phyloP scores from a whole-genome alignment of 164 flowering plant genomes.

The Platanus orientalis region DNA sequence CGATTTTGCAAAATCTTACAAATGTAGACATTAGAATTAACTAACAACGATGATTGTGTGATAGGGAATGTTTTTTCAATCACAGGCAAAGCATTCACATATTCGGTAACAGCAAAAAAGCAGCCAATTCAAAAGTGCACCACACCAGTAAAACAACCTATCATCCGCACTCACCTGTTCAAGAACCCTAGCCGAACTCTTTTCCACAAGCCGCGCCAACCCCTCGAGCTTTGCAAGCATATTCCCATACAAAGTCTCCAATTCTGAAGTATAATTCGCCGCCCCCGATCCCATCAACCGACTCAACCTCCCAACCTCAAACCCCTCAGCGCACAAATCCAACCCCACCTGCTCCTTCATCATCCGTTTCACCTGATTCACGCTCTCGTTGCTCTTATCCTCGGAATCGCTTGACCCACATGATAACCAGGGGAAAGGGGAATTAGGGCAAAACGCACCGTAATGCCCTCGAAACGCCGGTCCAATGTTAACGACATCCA shows the following conservation, averaged over 20 bases:
- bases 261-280: constrained; percentile 36
- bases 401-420: constrained; percentile 30
- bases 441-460: constrained; percentile 53
- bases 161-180: constrained; percentile 48
- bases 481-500: constrained; percentile 69
- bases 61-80: neutral
- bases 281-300: constrained; percentile 63
- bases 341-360: constrained; percentile 43
- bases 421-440: constrained; percentile 52
- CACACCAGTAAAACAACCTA: neutral
- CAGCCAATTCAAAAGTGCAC: neutral
- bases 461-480: constrained; percentile 82
- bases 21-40: no score
- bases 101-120: neutral
- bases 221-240: constrained; percentile 73
- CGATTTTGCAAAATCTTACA: no score
- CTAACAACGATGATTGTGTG: no score
- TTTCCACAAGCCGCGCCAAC: constrained; percentile 61
- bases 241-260: constrained; percentile 76
- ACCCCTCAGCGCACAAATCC: constrained; percentile 56
- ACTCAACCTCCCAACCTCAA: constrained; percentile 47
- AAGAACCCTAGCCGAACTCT: constrained; percentile 48
- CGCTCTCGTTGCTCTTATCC: constrained; percentile 21
- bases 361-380: constrained; percentile 24
- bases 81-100: neutral